phyloP scores from a whole-genome alignment of 2,329 filamentous ascomycete species.

The Phaeosphaeriaceae sp. region DNA sequence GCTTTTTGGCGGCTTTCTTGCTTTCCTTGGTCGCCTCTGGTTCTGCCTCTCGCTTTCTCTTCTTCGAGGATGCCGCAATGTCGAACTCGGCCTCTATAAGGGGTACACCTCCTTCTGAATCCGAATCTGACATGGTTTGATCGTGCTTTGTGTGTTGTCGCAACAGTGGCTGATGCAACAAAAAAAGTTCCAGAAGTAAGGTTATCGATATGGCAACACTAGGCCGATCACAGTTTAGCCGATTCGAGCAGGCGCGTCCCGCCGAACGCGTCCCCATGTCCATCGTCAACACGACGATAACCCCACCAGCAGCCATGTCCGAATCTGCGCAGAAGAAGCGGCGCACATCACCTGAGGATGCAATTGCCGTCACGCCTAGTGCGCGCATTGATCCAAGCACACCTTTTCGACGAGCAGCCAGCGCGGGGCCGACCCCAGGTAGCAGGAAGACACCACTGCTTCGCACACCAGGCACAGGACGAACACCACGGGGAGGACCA shows the following conservation, averaged over 20 bases:
- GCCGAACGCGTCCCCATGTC: conserved; percentile 26
- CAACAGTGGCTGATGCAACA: conserved; percentile 19
- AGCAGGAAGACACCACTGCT: conserved; percentile 40
- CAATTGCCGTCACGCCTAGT: conserved; percentile 36
- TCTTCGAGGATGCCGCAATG: conserved; percentile 39
- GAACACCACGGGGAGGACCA: conserved; percentile 44
- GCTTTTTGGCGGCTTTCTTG: conserved; percentile 46
- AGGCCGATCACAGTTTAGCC: conserved; percentile 9
- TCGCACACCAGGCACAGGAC: conserved; percentile 44
- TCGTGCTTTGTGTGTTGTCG: conserved; percentile 27
- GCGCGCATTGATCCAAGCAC: conserved; percentile 34
- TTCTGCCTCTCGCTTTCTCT: conserved; percentile 51
- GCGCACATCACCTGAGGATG: conserved; percentile 39
- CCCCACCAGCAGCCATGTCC: conserved; percentile 34
- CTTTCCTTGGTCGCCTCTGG: conserved; percentile 37
- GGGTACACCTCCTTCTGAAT: conserved; percentile 52
- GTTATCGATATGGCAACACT: conserved; percentile 40
- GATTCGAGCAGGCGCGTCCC: conserved; percentile 20
- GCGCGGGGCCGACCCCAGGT: conserved; percentile 41
- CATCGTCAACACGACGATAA: conserved; percentile 26
- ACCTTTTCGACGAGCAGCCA: conserved; percentile 44
- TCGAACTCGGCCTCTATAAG: conserved; percentile 53
- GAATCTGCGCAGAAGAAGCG: conserved; percentile 47
- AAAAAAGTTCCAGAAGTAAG: conserved; percentile 31
- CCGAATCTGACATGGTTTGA: conserved; percentile 54